A percentile compares a stretch with the other conserved stretches of the same genome.
Conservation (phyloP, 768 basidiomycete species). For the Coprinopsis strossmayeri region DNA sequence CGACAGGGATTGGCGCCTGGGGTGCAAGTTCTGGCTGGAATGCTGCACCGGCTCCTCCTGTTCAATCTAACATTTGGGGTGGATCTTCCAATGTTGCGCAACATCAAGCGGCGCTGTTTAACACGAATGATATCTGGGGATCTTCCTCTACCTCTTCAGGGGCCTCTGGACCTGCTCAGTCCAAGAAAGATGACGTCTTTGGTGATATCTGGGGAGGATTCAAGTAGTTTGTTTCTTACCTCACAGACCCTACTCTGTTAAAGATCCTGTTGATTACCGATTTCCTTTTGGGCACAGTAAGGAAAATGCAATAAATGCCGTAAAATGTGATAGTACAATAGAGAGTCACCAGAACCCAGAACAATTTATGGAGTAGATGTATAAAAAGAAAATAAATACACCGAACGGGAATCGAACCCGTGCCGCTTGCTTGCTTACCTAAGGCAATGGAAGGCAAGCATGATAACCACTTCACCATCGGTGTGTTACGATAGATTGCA, state of each 20-base stretch:
- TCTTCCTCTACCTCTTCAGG: constrained; percentile 2
- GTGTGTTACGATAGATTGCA: too few species aligned
- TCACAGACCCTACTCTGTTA: too few species aligned
- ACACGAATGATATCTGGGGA: constrained; percentile 60
- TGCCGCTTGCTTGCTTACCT: constrained; percentile 48
- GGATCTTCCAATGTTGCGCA: constrained; percentile 16
- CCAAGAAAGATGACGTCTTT: constrained; percentile 72
- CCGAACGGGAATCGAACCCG: constrained; percentile 75
- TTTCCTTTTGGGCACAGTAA: too few species aligned
- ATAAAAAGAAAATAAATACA: constrained; percentile 28
- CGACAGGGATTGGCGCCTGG: constrained; percentile 53
- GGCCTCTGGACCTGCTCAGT: neutral
- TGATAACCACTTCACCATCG: constrained; percentile 90
- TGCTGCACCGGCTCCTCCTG: constrained; percentile 19
- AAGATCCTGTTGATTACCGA: too few species aligned
- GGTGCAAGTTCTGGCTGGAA: constrained; percentile 63
- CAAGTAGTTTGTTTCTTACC: constrained; percentile 37
- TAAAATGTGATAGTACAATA: too few species aligned
- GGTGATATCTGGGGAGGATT: constrained; percentile 83
- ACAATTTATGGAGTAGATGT: too few species aligned
- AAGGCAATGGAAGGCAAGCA: constrained; percentile 74
- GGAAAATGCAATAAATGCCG: too few species aligned
- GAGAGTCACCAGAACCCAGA: too few species aligned
- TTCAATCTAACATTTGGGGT: neutral
- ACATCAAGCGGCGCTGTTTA: constrained; percentile 32